Base-by-base conservation (phyloP, 2,329 filamentous ascomycete genomes). In the Plectosphaerella cucumerina region DNA sequence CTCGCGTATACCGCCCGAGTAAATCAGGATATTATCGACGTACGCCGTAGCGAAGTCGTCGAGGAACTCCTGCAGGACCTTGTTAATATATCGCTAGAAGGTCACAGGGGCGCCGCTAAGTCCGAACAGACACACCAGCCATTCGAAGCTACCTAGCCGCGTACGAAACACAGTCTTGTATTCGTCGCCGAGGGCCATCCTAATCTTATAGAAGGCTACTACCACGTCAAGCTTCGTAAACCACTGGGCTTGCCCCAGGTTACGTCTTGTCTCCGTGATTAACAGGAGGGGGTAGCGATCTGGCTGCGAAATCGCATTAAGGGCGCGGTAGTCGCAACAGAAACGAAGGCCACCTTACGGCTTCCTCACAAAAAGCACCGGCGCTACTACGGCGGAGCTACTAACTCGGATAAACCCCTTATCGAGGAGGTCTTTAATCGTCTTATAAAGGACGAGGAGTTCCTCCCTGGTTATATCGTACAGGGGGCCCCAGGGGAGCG, bases 21-120 rank as follows among this genome's bases (percentile, higher is more conserved):
- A 46, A 42, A 41, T 50, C 18, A 50, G 35, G 10, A 50, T 43
- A 33, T 47, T 37, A 33, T 51, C 20, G 37, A 46, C 43, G 43
- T 39, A 46, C 4, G n/a, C 15, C 5, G 14, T 49, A 12, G 6
- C 23, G 23, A 43, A 49, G 14, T 49, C 20, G 20, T 49, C 33
- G 33, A 43, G 26, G 12, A 41, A 51, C 9, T 31, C 23, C 21
- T 44, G n/a, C 5, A 44, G n/a, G 3, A 42, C 34, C 12, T 44
- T 37, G 17, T 43, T 47, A 41, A 44, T 46, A 50, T 23, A 41
- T 33, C 39, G 39, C 11, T 46, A 47, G 20, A 50, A 50, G 3
- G 20, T 47, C 15, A 22, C 12, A 14, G 18, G 45, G n/a, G 20
- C 21, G 17, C 22, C n/a, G 33, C 15, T 46, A 34, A 46, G 18